Conservation (phyloP, 140 eudicot species). For the Bidens hawaiensis region DNA sequence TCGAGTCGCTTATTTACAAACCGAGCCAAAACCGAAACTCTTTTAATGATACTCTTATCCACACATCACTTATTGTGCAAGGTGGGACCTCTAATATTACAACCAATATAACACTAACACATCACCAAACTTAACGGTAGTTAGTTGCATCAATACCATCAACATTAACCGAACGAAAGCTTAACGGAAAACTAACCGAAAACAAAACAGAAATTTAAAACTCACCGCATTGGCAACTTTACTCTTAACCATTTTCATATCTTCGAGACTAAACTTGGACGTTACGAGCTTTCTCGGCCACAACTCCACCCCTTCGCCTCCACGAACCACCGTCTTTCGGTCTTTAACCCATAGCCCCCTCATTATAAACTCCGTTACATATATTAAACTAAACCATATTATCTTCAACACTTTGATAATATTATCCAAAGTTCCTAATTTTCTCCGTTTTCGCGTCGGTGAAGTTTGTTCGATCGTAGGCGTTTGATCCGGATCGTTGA, state of each 20-base stretch:
- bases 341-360: constrained; percentile 54
- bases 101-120: too few relatives aligned
- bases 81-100: too few relatives aligned
- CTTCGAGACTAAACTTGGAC: constrained; percentile 57
- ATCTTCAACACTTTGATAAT: constrained; percentile 27
- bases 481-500: constrained; percentile 32
- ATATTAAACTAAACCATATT: constrained; percentile 51
- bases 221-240: constrained; percentile 50
- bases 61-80: too few relatives aligned
- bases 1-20: too few relatives aligned
- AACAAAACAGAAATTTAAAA: not conserved
- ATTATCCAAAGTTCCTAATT: not conserved
- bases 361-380: constrained; percentile 37
- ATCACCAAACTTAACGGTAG: too few relatives aligned
- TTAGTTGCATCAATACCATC: too few relatives aligned
- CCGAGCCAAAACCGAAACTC: too few relatives aligned
- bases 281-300: constrained; percentile 81
- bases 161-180: too few relatives aligned
- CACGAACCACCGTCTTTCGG: constrained; percentile 46
- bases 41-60: too few relatives aligned
- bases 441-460: not conserved
- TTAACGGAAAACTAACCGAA: too few relatives aligned
- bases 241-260: constrained; percentile 64
- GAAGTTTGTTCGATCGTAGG: constrained; percentile 39
- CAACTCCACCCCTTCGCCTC: constrained; percentile 89